Evolutionary conservation across 352 stramenopile species (phyloP), one percentile per base, ranked within the genome.

Genomic region (Pythium aristosporum): DNA sequence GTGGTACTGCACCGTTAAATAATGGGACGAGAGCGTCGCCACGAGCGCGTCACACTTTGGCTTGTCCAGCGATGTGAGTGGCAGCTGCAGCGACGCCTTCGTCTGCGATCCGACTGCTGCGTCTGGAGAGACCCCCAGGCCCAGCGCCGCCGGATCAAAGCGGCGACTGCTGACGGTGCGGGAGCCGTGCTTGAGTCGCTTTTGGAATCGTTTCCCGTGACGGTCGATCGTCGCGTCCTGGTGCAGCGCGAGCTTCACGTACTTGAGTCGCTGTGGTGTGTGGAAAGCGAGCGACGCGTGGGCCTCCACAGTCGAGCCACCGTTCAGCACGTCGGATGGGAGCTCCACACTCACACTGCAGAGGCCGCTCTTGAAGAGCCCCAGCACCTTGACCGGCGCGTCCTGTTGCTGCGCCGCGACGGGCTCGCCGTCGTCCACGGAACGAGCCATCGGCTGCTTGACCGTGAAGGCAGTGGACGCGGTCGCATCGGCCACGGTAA

Each of bases 221-320:
- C 37, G 41, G 16, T 58, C 30, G 9, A 65, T n/a, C 1, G 48
- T 59, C 20, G 51, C 58, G 25, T 65, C 49, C 49, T 65, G 36
- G 20, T 58, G 28, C 7, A 65, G 49, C 10, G 51, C 58, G 1
- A 65, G 39, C 12, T 49, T 23, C 16, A 65, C 58, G 39, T 59
- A 57, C 25, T 65, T 43, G 23, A 65, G 25, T 10, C 43, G 50
- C 8, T 41, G 23, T 8, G 23, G 46, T 21, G 32, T 48, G 20
- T 52, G 44, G 13, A 63, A 7, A 21, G 32, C 32, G 23, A 64
- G 16, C 11, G 11, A 10, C 0, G 51, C 57, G 3, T 44, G 47
- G 20, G 57, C 46, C 30, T 57, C 34, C 13, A 64, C 49, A 20
- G 18, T 47, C 34, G 47, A 32, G 3, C 10, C 5, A 13, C 23